Evolutionary conservation across 345 rosid species (phyloP), one percentile per base, ranked within the genome.

Genomic region (Diplotaxis tenuifolia): DNA sequence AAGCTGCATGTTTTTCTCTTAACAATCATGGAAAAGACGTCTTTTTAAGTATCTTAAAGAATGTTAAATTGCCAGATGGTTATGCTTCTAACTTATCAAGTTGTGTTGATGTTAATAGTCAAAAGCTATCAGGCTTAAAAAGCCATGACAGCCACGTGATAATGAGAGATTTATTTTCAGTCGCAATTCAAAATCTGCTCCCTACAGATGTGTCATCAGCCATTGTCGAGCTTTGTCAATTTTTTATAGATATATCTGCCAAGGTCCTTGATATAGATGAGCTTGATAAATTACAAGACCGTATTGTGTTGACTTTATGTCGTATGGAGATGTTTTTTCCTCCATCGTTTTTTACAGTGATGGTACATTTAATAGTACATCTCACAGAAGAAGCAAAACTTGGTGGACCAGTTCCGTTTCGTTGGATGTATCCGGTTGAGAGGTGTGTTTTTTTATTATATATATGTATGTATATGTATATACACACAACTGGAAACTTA

Each of bases 381-480:
- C 36, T 42, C 15, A 64, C 22, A 8, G n/a, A 64, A 15, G 68
- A 64, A 28, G 68, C 68, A 14, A 60, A 32, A 32, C 5, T 16
- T 7, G 68, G 58, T 47, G 58, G 58, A 0, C 70, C 58, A 47
- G 42, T 65, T 65, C 27, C 42, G n/a, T 65, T 28, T 65, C 12
- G 40, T 49, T 65, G 70, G 70, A 65, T 65, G 58, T 65, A 65
- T 28, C 58, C 57, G 2, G 6, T 28, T 28, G 42, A 65, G 58
- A 49, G 70, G 71, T 60, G 8, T 1, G 5, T 60, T 36, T 4
- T 60, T 22, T 22, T 10, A 14, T 45, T n/a, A 14, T n/a, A 1
- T 15, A 11, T 36, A 3, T 49, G 2, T 49, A 3, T 7, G 4
- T 52, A 20, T 20, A 20, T 52, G 11, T 21, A 9, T 38, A 9